Base-by-base conservation (phyloP, 2,329 filamentous ascomycete species). In the Stachybotrys echinatus region DNA sequence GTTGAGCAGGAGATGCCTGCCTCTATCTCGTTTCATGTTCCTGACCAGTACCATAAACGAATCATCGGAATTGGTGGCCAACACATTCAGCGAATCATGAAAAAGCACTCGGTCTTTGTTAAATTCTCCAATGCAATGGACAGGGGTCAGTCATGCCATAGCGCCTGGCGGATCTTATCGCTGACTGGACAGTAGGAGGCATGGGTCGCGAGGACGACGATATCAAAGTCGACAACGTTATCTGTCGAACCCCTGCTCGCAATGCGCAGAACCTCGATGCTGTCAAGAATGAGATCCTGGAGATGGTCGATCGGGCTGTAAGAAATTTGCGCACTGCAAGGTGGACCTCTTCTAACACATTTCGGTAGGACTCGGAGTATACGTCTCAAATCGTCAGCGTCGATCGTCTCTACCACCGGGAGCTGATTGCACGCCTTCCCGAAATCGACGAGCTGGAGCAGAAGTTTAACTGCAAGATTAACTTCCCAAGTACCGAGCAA, bases 51-150 rank as follows among this genome's bases (percentile, higher is more conserved):
- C 66, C 94, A 99, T 72, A 99, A 99, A 75, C 91, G 94, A 45
- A 99, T 99, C 64, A 99, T 99, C 55, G 94, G 94, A 48, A 97
- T 99, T 61, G 94, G 94, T 53, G 94, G 94, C 10, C 92, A 97
- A 67, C 94, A 99, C 65, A 99, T 99, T 58, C 94, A 99, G 70
- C 89, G 92, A 49, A 97, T 99, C 74, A 99, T 99, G 94, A 97
- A 99, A 77, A 97, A 97, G 73, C 95, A 99, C 71, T 97, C 94
- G 0, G 94, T 99, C 58, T 99, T 99, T 61, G 94, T 99, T 74
- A 99, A 99, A 67, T 99, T 99, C 64, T 96, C 91, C 56, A 99
- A 99, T 61, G 94, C 94, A 17, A 97, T 97, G 92, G 94, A 99
- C 65, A 87, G 94, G 64, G 94, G 90, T 74, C 51, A 48, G 47